These are phyloP conservation scores for Cordyceps sp. DNA, from an alignment of 2,329 filamentous ascomycete genomes.

Conservation along the genomic window DNA sequence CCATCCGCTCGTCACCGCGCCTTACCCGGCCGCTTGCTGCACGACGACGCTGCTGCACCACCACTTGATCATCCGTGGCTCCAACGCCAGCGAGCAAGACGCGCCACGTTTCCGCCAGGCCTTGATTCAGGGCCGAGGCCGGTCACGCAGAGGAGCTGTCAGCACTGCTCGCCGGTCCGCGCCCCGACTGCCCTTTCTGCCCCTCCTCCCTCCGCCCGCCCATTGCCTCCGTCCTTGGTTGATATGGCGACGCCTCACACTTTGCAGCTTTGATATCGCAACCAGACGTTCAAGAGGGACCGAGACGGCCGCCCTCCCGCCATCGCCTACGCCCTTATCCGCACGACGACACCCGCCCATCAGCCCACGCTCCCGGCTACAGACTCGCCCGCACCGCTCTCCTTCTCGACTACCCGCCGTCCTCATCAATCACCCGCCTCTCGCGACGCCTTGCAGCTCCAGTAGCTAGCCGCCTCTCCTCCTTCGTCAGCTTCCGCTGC, in stretches of 20 bases:
- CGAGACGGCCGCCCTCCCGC: no score
- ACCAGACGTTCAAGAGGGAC: no score
- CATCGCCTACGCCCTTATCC: no score
- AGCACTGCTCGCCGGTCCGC: background rate
- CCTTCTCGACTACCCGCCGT: no score
- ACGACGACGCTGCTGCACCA: background rate
- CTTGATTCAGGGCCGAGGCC: background rate
- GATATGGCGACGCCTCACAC: no score
- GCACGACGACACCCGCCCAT: no score
- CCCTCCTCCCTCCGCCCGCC: background rate
- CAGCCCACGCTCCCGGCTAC: no score
- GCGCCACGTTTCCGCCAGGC: slow-evolving; percentile 1
- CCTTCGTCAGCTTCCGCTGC: background rate
- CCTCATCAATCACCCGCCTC: no score
- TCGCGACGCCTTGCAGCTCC: background rate
- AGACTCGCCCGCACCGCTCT: no score
- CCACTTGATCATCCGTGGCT: background rate
- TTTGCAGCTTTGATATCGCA: no score
- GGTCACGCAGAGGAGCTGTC: slow-evolving; percentile 1
- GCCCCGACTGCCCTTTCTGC: background rate
- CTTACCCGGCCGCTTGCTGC: background rate
- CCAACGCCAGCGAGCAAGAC: background rate
- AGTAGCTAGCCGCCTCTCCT: background rate
- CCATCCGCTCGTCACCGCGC: background rate
- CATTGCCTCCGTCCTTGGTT: no score